Percentiles rank a stretch among this genome's conserved stretches.
Evolutionary conservation across 345 rosid species (phyloP).

Genomic region (Salix suchowensis): DNA sequence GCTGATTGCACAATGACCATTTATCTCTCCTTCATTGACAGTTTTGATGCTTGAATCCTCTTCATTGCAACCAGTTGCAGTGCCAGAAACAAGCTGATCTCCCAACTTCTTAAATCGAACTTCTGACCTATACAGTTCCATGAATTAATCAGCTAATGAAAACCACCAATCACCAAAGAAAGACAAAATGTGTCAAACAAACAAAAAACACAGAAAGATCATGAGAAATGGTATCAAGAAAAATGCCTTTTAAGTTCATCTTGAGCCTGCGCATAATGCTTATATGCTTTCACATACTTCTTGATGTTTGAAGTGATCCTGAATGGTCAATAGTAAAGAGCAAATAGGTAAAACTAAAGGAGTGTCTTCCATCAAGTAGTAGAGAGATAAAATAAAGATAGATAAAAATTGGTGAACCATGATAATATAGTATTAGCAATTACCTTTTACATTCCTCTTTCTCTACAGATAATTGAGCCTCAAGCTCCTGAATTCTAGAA

Average conservation of each 20-base stretch:
- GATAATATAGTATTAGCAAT: conserved; percentile 1
- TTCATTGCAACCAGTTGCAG: conserved; percentile 47
- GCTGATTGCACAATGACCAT: conserved; percentile 28
- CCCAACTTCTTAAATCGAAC: conserved; percentile 64
- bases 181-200: background rate
- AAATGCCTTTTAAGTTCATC: conserved; percentile 70
- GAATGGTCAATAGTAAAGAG: conserved; percentile 24
- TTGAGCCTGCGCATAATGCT: conserved; percentile 50
- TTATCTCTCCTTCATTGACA: conserved; percentile 60
- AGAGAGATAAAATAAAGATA: background rate
- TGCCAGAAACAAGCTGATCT: conserved; percentile 57
- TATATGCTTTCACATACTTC: conserved; percentile 70
- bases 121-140: conserved; percentile 56
- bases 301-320: conserved; percentile 72
- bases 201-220: background rate
- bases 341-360: conserved; percentile 14
- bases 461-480: conserved; percentile 63
- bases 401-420: conserved; percentile 1
- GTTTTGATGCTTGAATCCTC: conserved; percentile 58
- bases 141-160: conserved; percentile 5
- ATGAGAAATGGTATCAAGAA: conserved; percentile 1
- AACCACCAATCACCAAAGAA: conserved; percentile 1
- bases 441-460: conserved; percentile 77
- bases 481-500: conserved; percentile 67
- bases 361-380: conserved; percentile 3